phyloP scores from a whole-genome alignment of 1,139 yeast genomes.

The Candida sanyaensis region DNA sequence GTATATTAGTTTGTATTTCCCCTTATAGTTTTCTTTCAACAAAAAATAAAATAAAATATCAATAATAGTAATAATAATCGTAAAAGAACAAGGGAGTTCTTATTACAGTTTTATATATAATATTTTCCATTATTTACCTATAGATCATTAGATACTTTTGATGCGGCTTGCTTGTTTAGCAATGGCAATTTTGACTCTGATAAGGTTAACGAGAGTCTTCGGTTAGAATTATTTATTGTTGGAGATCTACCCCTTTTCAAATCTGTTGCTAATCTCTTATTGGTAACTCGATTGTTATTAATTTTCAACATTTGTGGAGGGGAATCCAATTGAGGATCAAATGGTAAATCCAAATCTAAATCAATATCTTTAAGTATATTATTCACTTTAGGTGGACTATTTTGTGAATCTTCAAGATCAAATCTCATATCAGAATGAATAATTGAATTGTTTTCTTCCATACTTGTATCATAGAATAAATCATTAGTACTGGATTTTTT shows the following conservation, averaged over 20 bases:
- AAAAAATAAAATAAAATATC: background rate
- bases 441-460: conserved; percentile 12
- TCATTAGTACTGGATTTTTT: conserved; percentile 19
- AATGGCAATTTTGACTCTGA: conserved; percentile 25
- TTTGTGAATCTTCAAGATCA: conserved; percentile 11
- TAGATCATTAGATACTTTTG: conserved; percentile 16
- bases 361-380: conserved; percentile 14
- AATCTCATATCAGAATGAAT: conserved; percentile 4
- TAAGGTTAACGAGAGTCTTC: conserved; percentile 14
- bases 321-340: conserved; percentile 32
- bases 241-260: conserved; percentile 11
- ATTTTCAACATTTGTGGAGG: conserved; percentile 24
- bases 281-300: conserved; percentile 2
- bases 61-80: background rate
- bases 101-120: background rate
- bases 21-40: background rate
- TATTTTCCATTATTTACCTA: background rate
- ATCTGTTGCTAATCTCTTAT: conserved; percentile 16
- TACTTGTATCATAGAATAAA: conserved; percentile 13
- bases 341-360: conserved; percentile 28
- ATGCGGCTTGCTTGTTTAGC: conserved; percentile 38
- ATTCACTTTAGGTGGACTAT: conserved; percentile 4
- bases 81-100: background rate
- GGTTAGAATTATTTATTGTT: conserved; percentile 17
- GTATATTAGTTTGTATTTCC: too few species aligned